phyloP scores from a whole-genome alignment of 2,329 filamentous ascomycete species.

The Colletotrichum abscissum region DNA sequence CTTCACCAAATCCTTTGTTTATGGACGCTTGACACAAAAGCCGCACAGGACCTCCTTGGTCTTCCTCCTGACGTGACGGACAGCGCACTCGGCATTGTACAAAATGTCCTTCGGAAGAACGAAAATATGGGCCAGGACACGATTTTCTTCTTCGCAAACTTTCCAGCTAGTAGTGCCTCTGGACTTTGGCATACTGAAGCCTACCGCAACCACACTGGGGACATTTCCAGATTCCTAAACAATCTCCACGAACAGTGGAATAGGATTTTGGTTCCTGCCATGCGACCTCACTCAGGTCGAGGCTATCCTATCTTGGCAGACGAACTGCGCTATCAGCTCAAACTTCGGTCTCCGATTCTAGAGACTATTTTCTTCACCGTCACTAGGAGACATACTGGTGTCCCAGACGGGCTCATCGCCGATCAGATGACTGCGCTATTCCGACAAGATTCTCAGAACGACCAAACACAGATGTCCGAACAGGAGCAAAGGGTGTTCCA shows the following conservation, averaged over 20 bases:
- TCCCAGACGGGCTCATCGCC: constrained; percentile 47
- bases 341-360: constrained; percentile 61
- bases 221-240: constrained; percentile 57
- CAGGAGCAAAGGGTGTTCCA: constrained; percentile 1
- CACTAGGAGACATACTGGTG: constrained; percentile 58
- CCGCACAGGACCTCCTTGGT: constrained; percentile 43
- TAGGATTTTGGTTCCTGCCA: constrained; percentile 45
- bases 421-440: constrained; percentile 44
- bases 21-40: constrained; percentile 55
- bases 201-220: constrained; percentile 38
- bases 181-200: constrained; percentile 21
- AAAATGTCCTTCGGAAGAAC: constrained; percentile 52
- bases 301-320: constrained; percentile 66
- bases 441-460: constrained; percentile 35
- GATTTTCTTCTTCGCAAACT: constrained; percentile 49
- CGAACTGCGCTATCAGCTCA: constrained; percentile 62
- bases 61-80: constrained; percentile 39
- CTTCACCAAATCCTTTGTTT: constrained; percentile 75
- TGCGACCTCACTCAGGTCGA: constrained; percentile 42
- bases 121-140: constrained; percentile 41
- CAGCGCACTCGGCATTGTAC: constrained; percentile 47
- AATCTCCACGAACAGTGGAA: constrained; percentile 55
- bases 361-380: constrained; percentile 66
- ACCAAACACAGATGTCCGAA: constrained; percentile 20
- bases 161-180: constrained; percentile 43